Base-by-base conservation (phyloP, 1,284 basidiomycete species). In the Exobasidium cylindrosporum region DNA sequence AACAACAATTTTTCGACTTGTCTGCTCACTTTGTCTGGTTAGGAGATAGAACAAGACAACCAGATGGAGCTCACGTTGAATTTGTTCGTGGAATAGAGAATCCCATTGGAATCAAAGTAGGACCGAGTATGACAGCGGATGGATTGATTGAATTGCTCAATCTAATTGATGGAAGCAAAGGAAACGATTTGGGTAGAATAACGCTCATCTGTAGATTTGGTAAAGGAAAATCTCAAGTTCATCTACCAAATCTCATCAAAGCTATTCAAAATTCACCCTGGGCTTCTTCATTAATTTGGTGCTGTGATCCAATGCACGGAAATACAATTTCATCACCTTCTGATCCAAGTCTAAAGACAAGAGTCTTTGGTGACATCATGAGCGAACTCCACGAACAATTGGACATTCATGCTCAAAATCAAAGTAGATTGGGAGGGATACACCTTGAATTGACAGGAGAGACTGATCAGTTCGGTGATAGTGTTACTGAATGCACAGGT, bases 301-400 rank as follows among this genome's bases (percentile, higher is more conserved):
- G 95, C 58, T 96, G 91, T 76, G 95, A 98, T 81, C 93, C 95
- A 1, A 97, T 97, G 95, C 92, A 95, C 72, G 91, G 91, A 82
- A 93, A 93, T 57, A 79, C 78, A 0, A 66, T 73, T 29, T 67
- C 75, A 35, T 74, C 74, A 30, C 72, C 76, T 23, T 61, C 70
- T 13, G 67, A 76, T 49, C 66, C 76, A 14, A 63, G 58, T 23
- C 64, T 79, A 54, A 80, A 79, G 61, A 97, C 93, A 0, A 87
- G 94, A 28, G 85, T 92, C 77, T 97, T 97, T 76, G 87, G 87
- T 44, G 92, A 92, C 56, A 91, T 98, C 76, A 89, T 97, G 61
- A 85, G 85, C 58, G 95, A 98, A 81, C 68, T 76, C 58, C 66
- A 67, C 1, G 61, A 62, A 35, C 62, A 69, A 45, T 66, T 70